Evolutionary conservation across 352 stramenopile genomes (phyloP).

Genomic region (Phytophthora crassamura): DNA sequence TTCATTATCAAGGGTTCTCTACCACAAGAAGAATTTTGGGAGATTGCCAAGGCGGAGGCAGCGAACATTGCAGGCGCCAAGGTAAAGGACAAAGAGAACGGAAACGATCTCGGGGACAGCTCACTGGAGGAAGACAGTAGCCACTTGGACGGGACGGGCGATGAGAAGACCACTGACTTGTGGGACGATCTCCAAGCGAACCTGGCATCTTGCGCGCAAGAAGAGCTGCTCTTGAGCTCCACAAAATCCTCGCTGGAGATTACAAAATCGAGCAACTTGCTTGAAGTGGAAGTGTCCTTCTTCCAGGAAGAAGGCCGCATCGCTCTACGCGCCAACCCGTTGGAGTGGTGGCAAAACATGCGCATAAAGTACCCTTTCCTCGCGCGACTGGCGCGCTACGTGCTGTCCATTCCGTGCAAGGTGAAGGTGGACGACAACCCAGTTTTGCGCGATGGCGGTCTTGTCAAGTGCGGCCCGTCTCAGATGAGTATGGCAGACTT

Average conservation of each 20-base stretch:
- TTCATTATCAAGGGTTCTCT: constrained; percentile 82
- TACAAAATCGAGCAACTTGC: constrained; percentile 74
- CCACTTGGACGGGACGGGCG: constrained; percentile 31
- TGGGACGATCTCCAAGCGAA: constrained; percentile 86
- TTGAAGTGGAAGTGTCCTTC: constrained; percentile 83
- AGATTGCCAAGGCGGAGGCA: constrained; percentile 70
- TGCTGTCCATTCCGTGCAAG: constrained; percentile 70
- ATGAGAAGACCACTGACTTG: constrained; percentile 49
- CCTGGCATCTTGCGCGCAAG: constrained; percentile 69
- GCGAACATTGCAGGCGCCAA: constrained; percentile 60
- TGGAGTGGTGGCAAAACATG: constrained; percentile 82
- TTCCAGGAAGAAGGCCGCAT: constrained; percentile 77
- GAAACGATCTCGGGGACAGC: constrained; percentile 46
- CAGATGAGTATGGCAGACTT: constrained; percentile 51
- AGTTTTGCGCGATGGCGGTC: constrained; percentile 45
- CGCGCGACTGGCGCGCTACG: constrained; percentile 65
- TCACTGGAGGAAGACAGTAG: constrained; percentile 47
- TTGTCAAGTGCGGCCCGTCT: constrained; percentile 43
- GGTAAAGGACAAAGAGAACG: constrained; percentile 55
- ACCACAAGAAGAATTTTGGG: constrained; percentile 65
- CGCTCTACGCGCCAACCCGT: constrained; percentile 60
- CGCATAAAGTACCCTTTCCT: constrained; percentile 85
- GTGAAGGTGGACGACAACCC: constrained; percentile 61
- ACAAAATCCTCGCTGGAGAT: constrained; percentile 74
- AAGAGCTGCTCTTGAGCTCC: constrained; percentile 75